Evolutionary conservation across 768 basidiomycete genomes (phyloP), one percentile per base, ranked within the genome.

Genomic region (Rhizopogon roseolus): DNA sequence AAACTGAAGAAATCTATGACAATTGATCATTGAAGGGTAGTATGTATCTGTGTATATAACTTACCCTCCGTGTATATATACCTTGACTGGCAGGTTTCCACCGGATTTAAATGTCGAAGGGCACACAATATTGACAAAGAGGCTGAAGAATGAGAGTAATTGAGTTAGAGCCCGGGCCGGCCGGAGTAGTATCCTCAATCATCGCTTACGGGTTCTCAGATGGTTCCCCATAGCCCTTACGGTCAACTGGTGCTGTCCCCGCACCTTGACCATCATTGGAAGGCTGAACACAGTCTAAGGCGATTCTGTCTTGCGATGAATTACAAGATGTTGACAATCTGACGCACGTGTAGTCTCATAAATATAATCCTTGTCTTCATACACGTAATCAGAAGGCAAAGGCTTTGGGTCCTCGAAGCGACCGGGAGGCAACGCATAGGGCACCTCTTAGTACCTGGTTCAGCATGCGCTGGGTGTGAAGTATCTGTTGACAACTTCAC

Each of bases 41-140:
- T 22, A 29, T 10, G 28, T 16, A 25, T 28, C n/a, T 17, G 29
- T 25, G n/a, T 25, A 22, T 25, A 22, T 36, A 11, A 53, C 72
- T 16, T 63, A 86, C 85, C 86, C 87, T 65, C 88, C 88, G 53
- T 91, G 88, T 29, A 90, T 83, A 68, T 88, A 90, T 3, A 90
- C 77, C 54, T 78, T 85, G 51, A 90, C 87, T 1, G 86, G 83
- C 55, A 85, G 81, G 25, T 65, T 71, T 51, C 70, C 69, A 13
- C 63, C 62, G 44, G 75, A 73, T 69, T 63, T 66, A 59, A 64
- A 64, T 52, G 68, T 73, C 4, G 78, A 77, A 17, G 84, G 89
- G 27, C 73, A 67, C 34, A 80, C 78, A 43, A 88, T 80, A 63
- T 89, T 88, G 37, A 86, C 64, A 62, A 85, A 87, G 13, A 87